A percentile compares a stretch with the other conserved stretches of the same genome.
phyloP scores from a whole-genome alignment of 2,329 filamentous ascomycete species.

The Calonectria crousiana region DNA sequence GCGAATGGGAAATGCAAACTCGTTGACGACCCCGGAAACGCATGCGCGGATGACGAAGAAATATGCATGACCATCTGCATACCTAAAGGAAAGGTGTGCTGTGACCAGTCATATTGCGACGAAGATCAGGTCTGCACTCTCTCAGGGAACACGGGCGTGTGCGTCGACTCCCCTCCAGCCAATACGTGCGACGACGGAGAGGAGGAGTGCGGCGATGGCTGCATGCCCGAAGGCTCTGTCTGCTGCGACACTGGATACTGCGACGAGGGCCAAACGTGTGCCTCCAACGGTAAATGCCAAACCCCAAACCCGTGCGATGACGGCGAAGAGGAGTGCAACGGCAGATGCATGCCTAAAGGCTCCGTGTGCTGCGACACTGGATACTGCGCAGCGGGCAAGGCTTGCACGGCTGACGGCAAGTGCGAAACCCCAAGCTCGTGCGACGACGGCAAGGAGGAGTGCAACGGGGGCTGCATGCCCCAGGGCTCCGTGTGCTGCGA shows the following conservation, averaged over 20 bases:
- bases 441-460: not conserved
- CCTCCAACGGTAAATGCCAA: not conserved
- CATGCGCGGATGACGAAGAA: not conserved
- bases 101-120: not conserved
- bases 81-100: not conserved
- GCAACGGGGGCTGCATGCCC: not conserved
- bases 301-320: not conserved
- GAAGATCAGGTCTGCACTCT: too few species aligned
- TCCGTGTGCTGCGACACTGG: not conserved
- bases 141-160: too few species aligned
- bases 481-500: not conserved
- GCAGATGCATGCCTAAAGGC: too few species aligned
- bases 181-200: not conserved
- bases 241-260: not conserved
- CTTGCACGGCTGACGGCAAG: too few species aligned
- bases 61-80: not conserved
- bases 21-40: not conserved
- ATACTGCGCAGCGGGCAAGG: too few species aligned
- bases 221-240: not conserved
- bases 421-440: not conserved
- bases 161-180: too few species aligned
- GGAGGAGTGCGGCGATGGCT: not conserved
- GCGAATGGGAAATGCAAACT: not conserved
- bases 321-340: not conserved
- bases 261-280: not conserved